Conservation (phyloP, 2,329 filamentous ascomycete species). For the Neonectria coccinea region DNA sequence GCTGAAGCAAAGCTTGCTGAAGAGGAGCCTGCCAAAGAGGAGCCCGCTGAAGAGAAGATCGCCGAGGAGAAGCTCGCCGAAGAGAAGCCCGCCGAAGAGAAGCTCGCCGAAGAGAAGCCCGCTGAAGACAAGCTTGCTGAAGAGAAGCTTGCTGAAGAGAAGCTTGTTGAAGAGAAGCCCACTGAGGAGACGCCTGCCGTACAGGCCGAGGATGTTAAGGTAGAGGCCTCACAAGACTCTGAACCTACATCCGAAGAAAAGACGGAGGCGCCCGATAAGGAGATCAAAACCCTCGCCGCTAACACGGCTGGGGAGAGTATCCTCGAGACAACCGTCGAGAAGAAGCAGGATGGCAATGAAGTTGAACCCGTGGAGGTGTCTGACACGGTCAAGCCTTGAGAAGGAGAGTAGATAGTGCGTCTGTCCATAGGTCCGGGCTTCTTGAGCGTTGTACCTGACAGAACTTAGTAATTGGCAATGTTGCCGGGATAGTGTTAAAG, state of each 20-base stretch:
- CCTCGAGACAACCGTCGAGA: slow-evolving; percentile 53
- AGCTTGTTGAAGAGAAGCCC: slow-evolving; percentile 6
- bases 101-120: slow-evolving; percentile 1
- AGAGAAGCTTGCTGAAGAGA: background rate
- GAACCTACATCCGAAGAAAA: slow-evolving; percentile 20
- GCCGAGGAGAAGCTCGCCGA: background rate
- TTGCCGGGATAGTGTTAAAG: slow-evolving; percentile 11
- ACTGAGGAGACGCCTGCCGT: slow-evolving; percentile 4
- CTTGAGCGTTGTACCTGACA: slow-evolving; percentile 14
- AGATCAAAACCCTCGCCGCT: slow-evolving; percentile 52
- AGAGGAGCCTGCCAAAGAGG: background rate
- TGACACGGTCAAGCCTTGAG: slow-evolving; percentile 48
- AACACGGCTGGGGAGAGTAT: slow-evolving; percentile 60
- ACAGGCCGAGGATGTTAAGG: slow-evolving; percentile 1
- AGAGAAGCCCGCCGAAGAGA: background rate
- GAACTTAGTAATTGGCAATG: slow-evolving; percentile 12
- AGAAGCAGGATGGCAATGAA: slow-evolving; percentile 48
- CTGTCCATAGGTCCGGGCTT: background rate
- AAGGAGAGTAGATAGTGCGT: background rate
- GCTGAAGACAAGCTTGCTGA: slow-evolving; percentile 5
- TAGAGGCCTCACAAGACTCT: slow-evolving; percentile 7
- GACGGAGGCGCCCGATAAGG: slow-evolving; percentile 10
- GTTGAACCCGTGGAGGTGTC: slow-evolving; percentile 53
- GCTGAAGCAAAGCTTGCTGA: background rate
- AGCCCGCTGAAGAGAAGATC: slow-evolving; percentile 9